Evolutionary conservation across 352 stramenopile species (phyloP), one percentile per base, ranked within the genome.

Genomic region (Phytophthora parvispora): DNA sequence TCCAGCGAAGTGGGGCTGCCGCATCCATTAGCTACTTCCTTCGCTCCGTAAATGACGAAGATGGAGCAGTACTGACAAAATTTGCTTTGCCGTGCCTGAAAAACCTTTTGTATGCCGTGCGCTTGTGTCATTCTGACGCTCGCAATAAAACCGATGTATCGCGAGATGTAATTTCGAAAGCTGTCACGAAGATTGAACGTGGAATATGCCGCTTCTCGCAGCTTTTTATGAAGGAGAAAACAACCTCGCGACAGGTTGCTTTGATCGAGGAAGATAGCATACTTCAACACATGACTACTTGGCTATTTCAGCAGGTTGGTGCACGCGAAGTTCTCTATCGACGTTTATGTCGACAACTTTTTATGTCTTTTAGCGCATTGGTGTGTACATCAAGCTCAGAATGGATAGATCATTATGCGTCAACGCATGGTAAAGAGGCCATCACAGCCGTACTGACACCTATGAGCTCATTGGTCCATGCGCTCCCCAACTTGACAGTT

Each of bases 11-110:
- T 42, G 87, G 89, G 15, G 81, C 80, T 27, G 87, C 84, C 18
- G 80, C 81, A 18, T 80, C 83, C 2, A 90, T 95, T 22, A 88
- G 80, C 53, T 83, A 87, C 31, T 90, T 95, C 49, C 74, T 95
- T 65, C 80, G 80, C 25, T 80, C 84, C 1, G 24, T 95, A 40
- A 79, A 80, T 40, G 74, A 91, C 72, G 84, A 94, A 27, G 67
- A 91, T 55, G 72, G 74, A 2, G 42, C 60, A 3, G 58, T 86
- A 4, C 75, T 94, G 20, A 80, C 74, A n/a, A 68, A 64, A 8
- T 93, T 89, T 64, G 89, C 83, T 3, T 31, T 94, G 43, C 66
- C 72, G 5, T 95, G 83, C n/a, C 45, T 92, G 15, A 90, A 91
- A 29, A 88, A 82, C 8, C 85, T 95, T 42, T 64, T 95, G 3